Evolutionary conservation across 108 stramenopile genomes (phyloP).

Genomic region (Cyclostephanos invisitatus): DNA sequence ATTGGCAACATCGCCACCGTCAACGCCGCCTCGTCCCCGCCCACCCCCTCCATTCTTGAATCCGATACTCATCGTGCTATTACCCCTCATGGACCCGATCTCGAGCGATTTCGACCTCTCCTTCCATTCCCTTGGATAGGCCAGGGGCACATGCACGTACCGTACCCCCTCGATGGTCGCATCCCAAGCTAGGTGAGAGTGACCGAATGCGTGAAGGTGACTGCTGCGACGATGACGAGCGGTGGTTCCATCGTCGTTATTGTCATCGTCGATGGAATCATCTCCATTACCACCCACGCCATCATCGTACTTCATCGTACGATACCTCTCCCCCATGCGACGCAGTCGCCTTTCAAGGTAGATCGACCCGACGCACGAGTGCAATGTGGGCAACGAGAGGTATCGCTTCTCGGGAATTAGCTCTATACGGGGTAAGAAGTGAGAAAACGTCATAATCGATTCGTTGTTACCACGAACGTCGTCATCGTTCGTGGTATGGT

Average conservation of each 20-base stretch:
- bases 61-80: too few relatives aligned
- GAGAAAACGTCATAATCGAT: conserved; percentile 37
- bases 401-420: conserved; percentile 47
- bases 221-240: not conserved
- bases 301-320: not conserved
- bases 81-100: conserved; percentile 36
- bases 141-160: conserved; percentile 43
- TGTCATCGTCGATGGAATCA: too few relatives aligned
- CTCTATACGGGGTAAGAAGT: conserved; percentile 44
- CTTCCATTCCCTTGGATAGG: conserved; percentile 53
- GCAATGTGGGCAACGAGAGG: conserved; percentile 37
- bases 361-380: conserved; percentile 28
- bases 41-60: conserved; percentile 5
- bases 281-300: not conserved
- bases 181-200: conserved; percentile 45
- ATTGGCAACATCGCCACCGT: not conserved
- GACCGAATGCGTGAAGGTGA: conserved; percentile 48
- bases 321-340: not conserved
- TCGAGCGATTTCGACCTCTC: conserved; percentile 39
- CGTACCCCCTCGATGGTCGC: conserved; percentile 28
- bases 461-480: not conserved
- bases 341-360: conserved; percentile 38
- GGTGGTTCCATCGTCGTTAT: not conserved
- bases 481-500: not conserved
- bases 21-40: not conserved